phyloP scores from a whole-genome alignment of 768 basidiomycete species.

The Naganishia vaughanmartiniae region DNA sequence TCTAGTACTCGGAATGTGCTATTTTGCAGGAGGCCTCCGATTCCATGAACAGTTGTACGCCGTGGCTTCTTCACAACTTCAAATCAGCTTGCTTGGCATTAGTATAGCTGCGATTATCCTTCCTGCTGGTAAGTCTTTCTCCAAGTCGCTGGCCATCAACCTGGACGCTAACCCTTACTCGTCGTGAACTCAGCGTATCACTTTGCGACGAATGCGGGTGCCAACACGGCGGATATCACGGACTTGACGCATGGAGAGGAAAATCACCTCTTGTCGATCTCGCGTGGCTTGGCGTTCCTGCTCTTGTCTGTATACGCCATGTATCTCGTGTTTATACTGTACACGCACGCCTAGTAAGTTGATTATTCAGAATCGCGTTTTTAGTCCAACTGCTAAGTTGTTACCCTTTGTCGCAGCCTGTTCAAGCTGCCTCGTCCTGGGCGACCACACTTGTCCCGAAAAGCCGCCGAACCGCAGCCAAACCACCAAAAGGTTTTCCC shows the following conservation, averaged over 20 bases:
- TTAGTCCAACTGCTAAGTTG: neutral
- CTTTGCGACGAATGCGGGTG: slow-evolving; percentile 37
- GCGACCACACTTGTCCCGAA: slow-evolving; percentile 10
- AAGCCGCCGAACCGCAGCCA: slow-evolving; percentile 28
- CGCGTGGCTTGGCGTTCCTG: slow-evolving; percentile 58
- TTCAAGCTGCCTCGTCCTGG: slow-evolving; percentile 25
- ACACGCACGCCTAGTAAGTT: slow-evolving; percentile 41
- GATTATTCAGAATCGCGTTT: too few species aligned
- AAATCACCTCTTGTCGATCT: slow-evolving; percentile 55
- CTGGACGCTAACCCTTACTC: slow-evolving; percentile 25
- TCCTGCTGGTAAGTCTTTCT: slow-evolving; percentile 19
- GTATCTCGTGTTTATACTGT: slow-evolving; percentile 60
- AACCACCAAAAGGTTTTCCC: slow-evolving; percentile 42
- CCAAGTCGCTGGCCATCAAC: slow-evolving; percentile 30
- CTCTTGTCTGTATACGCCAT: slow-evolving; percentile 56
- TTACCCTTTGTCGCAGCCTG: slow-evolving; percentile 1
- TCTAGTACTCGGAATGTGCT: slow-evolving; percentile 52
- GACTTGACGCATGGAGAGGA: slow-evolving; percentile 50
- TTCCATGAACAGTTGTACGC: slow-evolving; percentile 61
- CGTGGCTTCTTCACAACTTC: slow-evolving; percentile 57
- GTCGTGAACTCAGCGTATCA: slow-evolving; percentile 52
- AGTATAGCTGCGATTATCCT: slow-evolving; percentile 25
- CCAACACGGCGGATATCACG: slow-evolving; percentile 24
- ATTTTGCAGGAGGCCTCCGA: slow-evolving; percentile 54
- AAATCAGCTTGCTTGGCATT: slow-evolving; percentile 51